Evolutionary conservation across 192 early-diverging fungal genomes (phyloP).

Genomic region (Dissophora globulifera): DNA sequence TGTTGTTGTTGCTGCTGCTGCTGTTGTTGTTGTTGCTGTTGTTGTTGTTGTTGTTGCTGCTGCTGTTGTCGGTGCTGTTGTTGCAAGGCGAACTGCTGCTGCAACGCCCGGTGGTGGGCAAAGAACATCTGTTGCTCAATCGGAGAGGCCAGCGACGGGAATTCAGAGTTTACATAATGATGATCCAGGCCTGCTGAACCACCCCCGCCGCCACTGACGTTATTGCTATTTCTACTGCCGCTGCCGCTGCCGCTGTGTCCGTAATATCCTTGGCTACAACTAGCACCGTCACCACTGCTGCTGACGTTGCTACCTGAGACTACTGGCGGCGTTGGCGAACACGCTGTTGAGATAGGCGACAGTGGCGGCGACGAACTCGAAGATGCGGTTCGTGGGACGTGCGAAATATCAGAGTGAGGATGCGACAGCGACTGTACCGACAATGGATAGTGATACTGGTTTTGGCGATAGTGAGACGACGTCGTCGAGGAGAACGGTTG

Average conservation of each 20-base stretch:
- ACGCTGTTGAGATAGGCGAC: conserved; percentile 20
- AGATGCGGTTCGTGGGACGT: background rate
- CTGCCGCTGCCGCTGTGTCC: background rate
- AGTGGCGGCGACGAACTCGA: conserved; percentile 20
- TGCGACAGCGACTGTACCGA: conserved; percentile 11
- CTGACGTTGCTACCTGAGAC: background rate
- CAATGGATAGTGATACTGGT: background rate
- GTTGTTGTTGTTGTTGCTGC: conserved; percentile 21
- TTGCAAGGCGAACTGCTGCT: conserved; percentile 45
- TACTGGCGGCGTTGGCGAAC: background rate
- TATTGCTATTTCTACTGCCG: background rate
- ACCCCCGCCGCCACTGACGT: background rate
- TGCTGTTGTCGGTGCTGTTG: conserved; percentile 40
- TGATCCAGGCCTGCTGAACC: conserved; percentile 21
- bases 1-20: conserved; percentile 6
- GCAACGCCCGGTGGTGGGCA: conserved; percentile 35
- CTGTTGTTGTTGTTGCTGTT: conserved; percentile 13
- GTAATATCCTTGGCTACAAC: too few species aligned
- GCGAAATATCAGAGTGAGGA: conserved; percentile 18
- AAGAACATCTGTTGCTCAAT: conserved; percentile 46
- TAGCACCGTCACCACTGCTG: background rate
- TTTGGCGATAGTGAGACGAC: background rate
- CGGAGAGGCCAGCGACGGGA: conserved; percentile 23
- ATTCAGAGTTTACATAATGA: conserved; percentile 6
- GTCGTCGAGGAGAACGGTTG: background rate